Percentiles rank a stretch among this genome's conserved stretches.
These are phyloP conservation scores for Verticillium isaacii DNA, from an alignment of 2,329 filamentous ascomycete species.

Conservation along the genomic window DNA sequence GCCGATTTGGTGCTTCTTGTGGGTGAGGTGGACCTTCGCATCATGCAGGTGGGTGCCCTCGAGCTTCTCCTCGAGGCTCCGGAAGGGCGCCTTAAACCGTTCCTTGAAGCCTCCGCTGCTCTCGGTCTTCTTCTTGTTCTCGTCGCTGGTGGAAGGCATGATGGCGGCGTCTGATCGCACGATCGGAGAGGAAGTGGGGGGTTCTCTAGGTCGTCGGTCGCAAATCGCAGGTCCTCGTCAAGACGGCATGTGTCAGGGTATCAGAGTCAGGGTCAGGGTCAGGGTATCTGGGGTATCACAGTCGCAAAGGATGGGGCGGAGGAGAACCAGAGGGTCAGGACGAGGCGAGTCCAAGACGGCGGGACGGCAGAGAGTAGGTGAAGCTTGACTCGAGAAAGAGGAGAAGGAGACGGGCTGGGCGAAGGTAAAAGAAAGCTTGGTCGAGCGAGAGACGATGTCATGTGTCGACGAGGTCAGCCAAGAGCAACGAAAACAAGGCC, in stretches of 20 bases:
- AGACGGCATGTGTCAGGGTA: neutral
- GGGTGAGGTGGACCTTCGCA: conserved; percentile 50
- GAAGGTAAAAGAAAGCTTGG: neutral
- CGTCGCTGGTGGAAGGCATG: conserved; percentile 7
- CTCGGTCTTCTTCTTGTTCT: conserved; percentile 16
- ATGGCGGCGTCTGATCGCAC: neutral
- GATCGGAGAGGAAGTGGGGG: too few species aligned
- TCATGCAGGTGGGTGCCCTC: conserved; percentile 50
- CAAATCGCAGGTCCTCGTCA: neutral
- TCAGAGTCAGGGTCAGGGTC: neutral
- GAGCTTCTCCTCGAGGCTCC: conserved; percentile 47
- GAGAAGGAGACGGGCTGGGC: neutral
- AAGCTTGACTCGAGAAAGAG: conserved; percentile 1
- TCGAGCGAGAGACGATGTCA: conserved; percentile 1
- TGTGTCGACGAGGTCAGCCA: conserved; percentile 1
- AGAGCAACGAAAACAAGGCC: conserved; percentile 1
- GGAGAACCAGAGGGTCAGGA: neutral
- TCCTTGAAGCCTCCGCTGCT: conserved; percentile 31
- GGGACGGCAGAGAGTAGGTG: neutral
- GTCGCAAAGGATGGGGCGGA: neutral
- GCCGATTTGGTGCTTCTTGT: conserved; percentile 62
- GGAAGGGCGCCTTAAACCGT: conserved; percentile 45
- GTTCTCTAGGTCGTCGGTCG: neutral
- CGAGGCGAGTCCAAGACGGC: neutral
- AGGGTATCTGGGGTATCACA: neutral